Evolutionary conservation across 2,329 filamentous ascomycete species (phyloP), one percentile per base, ranked within the genome.

Genomic region (Dothistroma septosporum): DNA sequence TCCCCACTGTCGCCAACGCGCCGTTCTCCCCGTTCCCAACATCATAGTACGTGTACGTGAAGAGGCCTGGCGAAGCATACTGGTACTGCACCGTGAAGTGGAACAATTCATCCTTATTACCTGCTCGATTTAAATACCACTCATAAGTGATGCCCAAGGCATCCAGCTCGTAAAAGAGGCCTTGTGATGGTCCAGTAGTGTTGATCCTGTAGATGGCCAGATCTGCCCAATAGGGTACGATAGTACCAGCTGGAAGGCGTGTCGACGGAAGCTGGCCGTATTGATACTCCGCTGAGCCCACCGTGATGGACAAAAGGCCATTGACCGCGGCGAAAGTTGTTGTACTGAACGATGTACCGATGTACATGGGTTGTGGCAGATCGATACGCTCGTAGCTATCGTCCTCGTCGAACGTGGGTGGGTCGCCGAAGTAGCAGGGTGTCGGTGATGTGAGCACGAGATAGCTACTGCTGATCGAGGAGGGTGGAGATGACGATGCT

Each of bases 221-320:
- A 58, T 76, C 74, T 55, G 74, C 71, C 62, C 70, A 73, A 58
- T 72, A 72, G 4, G 73, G 70, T 4, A 60, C 66, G 21, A 73
- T 58, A 46, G 70, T 67, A 57, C 64, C 66, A 33, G 64, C 60
- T 2, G 73, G 72, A 10, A 75, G 58, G 24, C 62, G 46, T 31
- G 56, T 21, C 33, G 67, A 64, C 1, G 72, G 72, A 19, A 73
- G 58, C 2, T 58, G 47, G 21, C 57, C 32, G 31, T 61, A 56
- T 41, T 69, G 62, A 60, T 70, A 75, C 19, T 66, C 60, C 5
- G 64, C 37, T 41, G 64, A 64, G 54, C 73, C 72, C 53, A 64
- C 47, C 19, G 52, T 31, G 58, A 75, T 62, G 54, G 70, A 66
- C 33, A 75, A 58, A 56, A 70, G 63, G 47, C 73, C 73, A 61